phyloP scores from a whole-genome alignment of 768 basidiomycete species.

The Coprinopsis cinerea region DNA sequence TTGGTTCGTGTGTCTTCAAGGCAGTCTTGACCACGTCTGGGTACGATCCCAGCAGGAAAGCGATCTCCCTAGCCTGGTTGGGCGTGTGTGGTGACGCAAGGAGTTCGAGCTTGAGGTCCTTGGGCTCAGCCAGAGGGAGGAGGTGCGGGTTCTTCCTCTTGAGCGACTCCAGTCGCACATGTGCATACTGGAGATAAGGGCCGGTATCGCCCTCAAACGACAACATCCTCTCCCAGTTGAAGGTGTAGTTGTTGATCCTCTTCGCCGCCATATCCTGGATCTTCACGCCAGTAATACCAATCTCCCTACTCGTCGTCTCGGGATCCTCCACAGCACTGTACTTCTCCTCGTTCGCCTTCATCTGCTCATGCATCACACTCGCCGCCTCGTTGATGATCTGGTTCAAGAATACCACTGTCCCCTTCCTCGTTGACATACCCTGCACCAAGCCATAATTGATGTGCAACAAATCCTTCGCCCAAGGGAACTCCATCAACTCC shows the following conservation, averaged over 20 bases:
- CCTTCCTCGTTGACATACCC: conserved; percentile 93
- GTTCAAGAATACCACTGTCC: conserved; percentile 92
- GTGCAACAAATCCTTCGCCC: conserved; percentile 73
- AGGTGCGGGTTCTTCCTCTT: conserved; percentile 86
- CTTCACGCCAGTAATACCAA: conserved; percentile 94
- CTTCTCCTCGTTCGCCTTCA: conserved; percentile 92
- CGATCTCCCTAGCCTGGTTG: conserved; percentile 72
- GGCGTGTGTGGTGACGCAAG: conserved; percentile 46
- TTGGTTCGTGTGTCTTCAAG: conserved; percentile 80
- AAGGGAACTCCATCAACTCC: conserved; percentile 82
- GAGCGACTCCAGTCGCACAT: conserved; percentile 85
- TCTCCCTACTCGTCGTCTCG: conserved; percentile 66
- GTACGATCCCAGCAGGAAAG: conserved; percentile 84
- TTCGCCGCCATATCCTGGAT: conserved; percentile 97
- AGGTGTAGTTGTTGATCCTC: conserved; percentile 92
- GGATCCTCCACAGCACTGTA: conserved; percentile 87
- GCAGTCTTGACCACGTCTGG: conserved; percentile 89
- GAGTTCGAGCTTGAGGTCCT: conserved; percentile 57
- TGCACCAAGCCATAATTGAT: conserved; percentile 89
- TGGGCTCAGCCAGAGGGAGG: conserved; percentile 63
- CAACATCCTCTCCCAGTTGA: conserved; percentile 89
- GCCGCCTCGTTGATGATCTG: conserved; percentile 88
- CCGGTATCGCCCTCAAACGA: conserved; percentile 95
- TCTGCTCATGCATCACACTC: conserved; percentile 92
- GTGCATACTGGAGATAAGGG: conserved; percentile 92